Conservation (phyloP, 2,329 filamentous ascomycete genomes). For the Scedosporium dehoogii region DNA sequence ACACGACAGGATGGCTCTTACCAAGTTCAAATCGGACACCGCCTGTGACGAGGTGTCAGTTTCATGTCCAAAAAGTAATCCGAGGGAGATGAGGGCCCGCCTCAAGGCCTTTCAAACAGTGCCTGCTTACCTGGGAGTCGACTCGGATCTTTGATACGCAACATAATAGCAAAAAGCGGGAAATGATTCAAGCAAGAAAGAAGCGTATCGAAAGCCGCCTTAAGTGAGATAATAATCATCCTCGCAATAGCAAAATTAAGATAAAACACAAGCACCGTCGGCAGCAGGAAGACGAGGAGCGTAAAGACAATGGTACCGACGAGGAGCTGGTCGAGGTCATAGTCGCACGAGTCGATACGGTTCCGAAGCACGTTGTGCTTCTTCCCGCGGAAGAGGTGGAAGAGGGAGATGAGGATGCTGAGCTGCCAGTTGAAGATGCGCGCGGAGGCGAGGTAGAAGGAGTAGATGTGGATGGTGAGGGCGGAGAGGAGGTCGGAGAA, state of each 20-base stretch:
- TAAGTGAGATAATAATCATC: slow-evolving; percentile 90
- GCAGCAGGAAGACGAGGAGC: slow-evolving; percentile 84
- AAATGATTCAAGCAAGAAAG: slow-evolving; percentile 96
- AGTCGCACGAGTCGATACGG: slow-evolving; percentile 97
- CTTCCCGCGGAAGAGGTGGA: slow-evolving; percentile 95
- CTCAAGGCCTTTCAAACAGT: not conserved
- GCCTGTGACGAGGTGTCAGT: slow-evolving; percentile 30
- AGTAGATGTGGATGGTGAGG: slow-evolving; percentile 92
- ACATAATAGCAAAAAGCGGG: slow-evolving; percentile 92
- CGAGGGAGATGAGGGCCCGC: not conserved
- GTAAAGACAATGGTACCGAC: slow-evolving; percentile 96
- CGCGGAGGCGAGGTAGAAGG: slow-evolving; percentile 92
- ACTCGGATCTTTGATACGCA: slow-evolving; percentile 84
- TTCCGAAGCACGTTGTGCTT: slow-evolving; percentile 96
- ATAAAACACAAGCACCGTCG: slow-evolving; percentile 94
- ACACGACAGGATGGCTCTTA: slow-evolving; percentile 50
- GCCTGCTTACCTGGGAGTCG: slow-evolving; percentile 59
- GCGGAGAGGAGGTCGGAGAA: slow-evolving; percentile 90
- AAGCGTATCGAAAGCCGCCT: slow-evolving; percentile 82
- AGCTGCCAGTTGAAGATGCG: slow-evolving; percentile 99
- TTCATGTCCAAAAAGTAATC: not conserved
- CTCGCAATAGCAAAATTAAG: slow-evolving; percentile 88
- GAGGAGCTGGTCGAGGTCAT: slow-evolving; percentile 92
- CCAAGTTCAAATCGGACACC: slow-evolving; percentile 85
- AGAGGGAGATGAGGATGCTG: slow-evolving; percentile 92